Evolutionary conservation across 805 yeast species (phyloP).

Genomic region (Spathaspora arborariae): DNA sequence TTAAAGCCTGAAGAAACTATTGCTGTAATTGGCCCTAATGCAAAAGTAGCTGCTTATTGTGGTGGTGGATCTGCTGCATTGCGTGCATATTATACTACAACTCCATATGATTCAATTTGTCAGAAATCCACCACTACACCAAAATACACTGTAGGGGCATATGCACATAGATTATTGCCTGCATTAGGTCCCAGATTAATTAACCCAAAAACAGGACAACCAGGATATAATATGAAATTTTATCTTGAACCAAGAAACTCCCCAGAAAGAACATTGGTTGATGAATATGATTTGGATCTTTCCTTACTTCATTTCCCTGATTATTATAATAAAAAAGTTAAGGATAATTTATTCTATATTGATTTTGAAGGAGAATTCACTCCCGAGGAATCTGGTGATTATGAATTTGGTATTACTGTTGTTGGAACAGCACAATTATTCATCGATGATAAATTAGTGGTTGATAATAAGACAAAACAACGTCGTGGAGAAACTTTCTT

Average conservation of each 20-base stretch:
- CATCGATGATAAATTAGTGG: conserved; percentile 47
- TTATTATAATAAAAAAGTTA: conserved; percentile 16
- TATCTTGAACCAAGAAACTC: conserved; percentile 14
- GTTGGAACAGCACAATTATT: conserved; percentile 54
- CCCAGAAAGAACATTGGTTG: conserved; percentile 14
- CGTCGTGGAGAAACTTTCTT: conserved; percentile 48
- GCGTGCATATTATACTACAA: conserved; percentile 22
- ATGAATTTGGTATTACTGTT: conserved; percentile 49
- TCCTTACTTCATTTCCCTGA: conserved; percentile 18
- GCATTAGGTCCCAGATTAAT: conserved; percentile 18
- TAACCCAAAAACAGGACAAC: conserved; percentile 19
- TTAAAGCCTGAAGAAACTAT: conserved; percentile 26
- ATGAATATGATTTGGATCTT: conserved; percentile 15
- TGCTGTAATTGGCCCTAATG: conserved; percentile 33
- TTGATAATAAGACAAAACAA: conserved; percentile 55
- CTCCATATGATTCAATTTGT: conserved; percentile 21
- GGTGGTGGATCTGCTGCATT: conserved; percentile 35
- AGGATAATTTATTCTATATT: conserved; percentile 35
- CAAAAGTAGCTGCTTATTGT: conserved; percentile 23
- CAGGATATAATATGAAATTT: conserved; percentile 22
- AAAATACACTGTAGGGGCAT: conserved; percentile 27
- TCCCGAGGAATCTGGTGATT: conserved; percentile 46
- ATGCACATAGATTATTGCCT: conserved; percentile 27
- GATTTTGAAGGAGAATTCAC: conserved; percentile 40
- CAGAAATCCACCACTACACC: conserved; percentile 15